phyloP scores from a whole-genome alignment of 768 basidiomycete species.

The Mycena olivaceomarginata region DNA sequence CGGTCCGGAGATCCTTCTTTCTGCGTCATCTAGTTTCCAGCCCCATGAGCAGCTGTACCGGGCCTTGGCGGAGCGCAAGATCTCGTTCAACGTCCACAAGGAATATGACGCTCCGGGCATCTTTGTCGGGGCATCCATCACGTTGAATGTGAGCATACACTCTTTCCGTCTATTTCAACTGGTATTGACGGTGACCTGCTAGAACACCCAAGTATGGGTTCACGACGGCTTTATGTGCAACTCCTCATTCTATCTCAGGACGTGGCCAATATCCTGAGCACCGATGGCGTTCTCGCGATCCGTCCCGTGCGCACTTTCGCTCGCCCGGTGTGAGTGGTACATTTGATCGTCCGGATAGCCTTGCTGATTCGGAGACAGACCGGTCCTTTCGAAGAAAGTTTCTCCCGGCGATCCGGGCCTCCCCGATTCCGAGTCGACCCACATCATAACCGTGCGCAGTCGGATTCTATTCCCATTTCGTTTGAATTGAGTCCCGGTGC shows the following conservation, averaged over 20 bases:
- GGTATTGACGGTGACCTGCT: not conserved
- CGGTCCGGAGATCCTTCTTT: constrained; percentile 4
- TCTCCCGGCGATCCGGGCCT: constrained; percentile 64
- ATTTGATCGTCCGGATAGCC: constrained; percentile 1
- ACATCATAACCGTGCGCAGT: constrained; percentile 69
- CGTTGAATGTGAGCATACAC: constrained; percentile 61
- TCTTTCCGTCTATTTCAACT: not conserved
- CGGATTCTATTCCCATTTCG: not conserved
- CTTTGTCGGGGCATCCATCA: constrained; percentile 76
- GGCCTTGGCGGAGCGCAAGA: constrained; percentile 62
- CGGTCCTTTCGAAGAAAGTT: constrained; percentile 58
- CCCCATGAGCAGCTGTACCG: constrained; percentile 71
- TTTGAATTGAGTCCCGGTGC: not conserved
- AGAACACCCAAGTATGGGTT: constrained; percentile 53
- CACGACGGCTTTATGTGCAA: not conserved
- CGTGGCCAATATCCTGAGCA: constrained; percentile 62
- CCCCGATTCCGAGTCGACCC: constrained; percentile 46
- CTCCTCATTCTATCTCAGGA: constrained; percentile 58
- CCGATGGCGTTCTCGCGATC: constrained; percentile 74
- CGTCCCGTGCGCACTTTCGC: constrained; percentile 70
- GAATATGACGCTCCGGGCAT: constrained; percentile 72
- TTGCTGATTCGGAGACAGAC: constrained; percentile 54
- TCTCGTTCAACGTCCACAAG: constrained; percentile 67
- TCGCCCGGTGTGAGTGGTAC: constrained; percentile 61
- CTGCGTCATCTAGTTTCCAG: constrained; percentile 50